These are phyloP conservation scores for Dendrobium officinale DNA, from an alignment of 106 monocot species.

Conservation along the genomic window DNA sequence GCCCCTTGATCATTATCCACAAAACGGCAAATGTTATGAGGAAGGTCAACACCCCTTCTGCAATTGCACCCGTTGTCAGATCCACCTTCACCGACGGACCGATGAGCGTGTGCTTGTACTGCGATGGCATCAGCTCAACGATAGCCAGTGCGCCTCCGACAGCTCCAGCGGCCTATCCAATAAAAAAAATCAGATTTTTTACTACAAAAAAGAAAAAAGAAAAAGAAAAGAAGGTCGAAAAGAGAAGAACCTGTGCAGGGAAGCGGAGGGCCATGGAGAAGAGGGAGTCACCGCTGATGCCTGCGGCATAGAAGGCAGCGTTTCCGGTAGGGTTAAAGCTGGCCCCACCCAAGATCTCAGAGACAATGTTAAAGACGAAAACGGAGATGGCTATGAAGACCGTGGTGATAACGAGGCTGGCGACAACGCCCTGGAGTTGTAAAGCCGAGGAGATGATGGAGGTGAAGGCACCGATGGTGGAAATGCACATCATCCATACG, in stretches of 20 bases:
- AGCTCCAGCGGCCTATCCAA: conserved; percentile 31
- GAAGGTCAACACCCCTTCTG: conserved; percentile 46
- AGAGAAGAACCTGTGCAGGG: conserved; percentile 46
- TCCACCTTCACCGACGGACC: conserved; percentile 50
- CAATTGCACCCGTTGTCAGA: conserved; percentile 29
- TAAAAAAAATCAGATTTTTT: not conserved
- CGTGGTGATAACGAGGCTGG: conserved; percentile 28
- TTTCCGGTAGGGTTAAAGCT: conserved; percentile 56
- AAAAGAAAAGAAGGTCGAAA: not conserved
- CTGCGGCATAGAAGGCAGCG: conserved; percentile 58
- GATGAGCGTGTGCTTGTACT: conserved; percentile 47
- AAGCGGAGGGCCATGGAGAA: conserved; percentile 59
- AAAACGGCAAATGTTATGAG: conserved; percentile 38
- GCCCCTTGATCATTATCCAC: conserved; percentile 35
- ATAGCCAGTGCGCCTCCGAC: conserved; percentile 40
- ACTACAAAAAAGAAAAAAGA: too few species aligned
- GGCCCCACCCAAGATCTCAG: conserved; percentile 39
- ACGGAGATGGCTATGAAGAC: conserved; percentile 28
- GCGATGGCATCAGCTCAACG: conserved; percentile 31
- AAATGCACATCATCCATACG: conserved; percentile 51
- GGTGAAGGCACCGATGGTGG: conserved; percentile 30
- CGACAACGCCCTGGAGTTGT: conserved; percentile 4
- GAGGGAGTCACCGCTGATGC: conserved; percentile 32
- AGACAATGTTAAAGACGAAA: conserved; percentile 25
- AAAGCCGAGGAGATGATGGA: conserved; percentile 25